Evolutionary conservation across 306 rosid species (phyloP), one percentile per base, ranked within the genome.

Genomic region (Dalbergia oliveri): DNA sequence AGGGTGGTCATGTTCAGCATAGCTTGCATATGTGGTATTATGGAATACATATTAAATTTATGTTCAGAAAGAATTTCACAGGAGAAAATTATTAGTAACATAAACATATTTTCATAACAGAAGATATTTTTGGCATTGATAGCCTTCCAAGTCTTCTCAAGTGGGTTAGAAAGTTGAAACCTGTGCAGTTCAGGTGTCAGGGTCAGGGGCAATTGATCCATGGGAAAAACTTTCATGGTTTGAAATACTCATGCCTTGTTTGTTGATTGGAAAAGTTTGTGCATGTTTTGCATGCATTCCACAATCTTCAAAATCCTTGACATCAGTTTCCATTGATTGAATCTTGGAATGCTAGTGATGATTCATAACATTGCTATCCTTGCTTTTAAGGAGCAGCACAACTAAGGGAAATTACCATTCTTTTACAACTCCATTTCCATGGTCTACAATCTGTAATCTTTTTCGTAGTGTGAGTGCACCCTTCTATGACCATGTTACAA

Each of bases 201-300:
- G 31, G 11, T 71, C 19, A 35, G 39, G 21, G 44, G 35, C 35
- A 58, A 37, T 15, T 31, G n/a, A 71, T 54, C 53, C 53, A 13
- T n/a, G 12, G 49, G 49, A 26, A 31, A 16, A 12, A 5, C 34
- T 69, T 60, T 61, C 34, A 35, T 60, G 54, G 53, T 62, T 60
- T 70, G 72, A 61, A 57, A 79, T 60, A 60, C 35, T 43, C 61
- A 56, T 16, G 54, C 50, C 54, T 70, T 70, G 54, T 79, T 8
- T 69, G 54, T 64, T 63, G 58, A 50, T 49, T 19, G 37, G 19
- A 63, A 37, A 18, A 15, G 7, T 31, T 9, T 19, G 54, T 19
- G 45, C 35, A 5, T 59, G 35, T 60, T 39, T 60, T 60, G 0
- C 60, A 70, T 60, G 54, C 43, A 49, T 31, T 34, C 76, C 51